These are phyloP conservation scores for Fonsecaea pedrosoi DNA, from an alignment of 2,329 filamentous ascomycete species.

Conservation along the genomic window DNA sequence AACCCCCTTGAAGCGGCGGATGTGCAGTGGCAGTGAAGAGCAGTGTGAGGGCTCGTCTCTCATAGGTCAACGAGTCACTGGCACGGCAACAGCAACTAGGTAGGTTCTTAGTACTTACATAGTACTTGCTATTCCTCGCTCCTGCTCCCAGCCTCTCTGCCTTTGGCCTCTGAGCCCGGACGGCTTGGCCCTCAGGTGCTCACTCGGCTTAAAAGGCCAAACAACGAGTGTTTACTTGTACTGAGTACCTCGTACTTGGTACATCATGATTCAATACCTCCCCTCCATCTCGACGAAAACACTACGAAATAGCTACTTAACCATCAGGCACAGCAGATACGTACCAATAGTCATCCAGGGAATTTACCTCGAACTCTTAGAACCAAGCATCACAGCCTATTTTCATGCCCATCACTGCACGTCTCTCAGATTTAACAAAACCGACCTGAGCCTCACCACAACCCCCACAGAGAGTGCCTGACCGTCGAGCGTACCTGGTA, in stretches of 20 bases:
- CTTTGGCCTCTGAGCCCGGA: not conserved
- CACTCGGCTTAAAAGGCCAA: not conserved
- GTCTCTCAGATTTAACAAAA: not conserved
- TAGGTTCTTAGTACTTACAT: not conserved
- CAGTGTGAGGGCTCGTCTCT: not conserved
- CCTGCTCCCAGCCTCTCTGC: not conserved
- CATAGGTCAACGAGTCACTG: not conserved
- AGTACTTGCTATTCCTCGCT: not conserved
- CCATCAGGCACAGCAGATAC: not conserved
- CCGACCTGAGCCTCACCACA: not conserved
- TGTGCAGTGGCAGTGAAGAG: conserved; percentile 11
- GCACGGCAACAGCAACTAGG: conserved; percentile 2
- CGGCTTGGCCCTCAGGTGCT: not conserved
- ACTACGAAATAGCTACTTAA: not conserved
- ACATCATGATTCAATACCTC: not conserved
- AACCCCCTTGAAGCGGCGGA: conserved; percentile 8
- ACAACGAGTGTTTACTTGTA: not conserved
- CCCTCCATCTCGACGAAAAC: not conserved
- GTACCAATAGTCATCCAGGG: not conserved
- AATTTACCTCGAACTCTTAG: too few species aligned
- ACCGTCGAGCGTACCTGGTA: not conserved
- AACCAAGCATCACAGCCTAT: not conserved
- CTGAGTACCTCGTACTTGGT: not conserved
- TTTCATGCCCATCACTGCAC: not conserved
- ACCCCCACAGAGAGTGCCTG: not conserved